A percentile compares a stretch with the other conserved stretches of the same genome.
Evolutionary conservation across 2,329 filamentous ascomycete genomes (phyloP).

Genomic region (Claviceps maximensis): DNA sequence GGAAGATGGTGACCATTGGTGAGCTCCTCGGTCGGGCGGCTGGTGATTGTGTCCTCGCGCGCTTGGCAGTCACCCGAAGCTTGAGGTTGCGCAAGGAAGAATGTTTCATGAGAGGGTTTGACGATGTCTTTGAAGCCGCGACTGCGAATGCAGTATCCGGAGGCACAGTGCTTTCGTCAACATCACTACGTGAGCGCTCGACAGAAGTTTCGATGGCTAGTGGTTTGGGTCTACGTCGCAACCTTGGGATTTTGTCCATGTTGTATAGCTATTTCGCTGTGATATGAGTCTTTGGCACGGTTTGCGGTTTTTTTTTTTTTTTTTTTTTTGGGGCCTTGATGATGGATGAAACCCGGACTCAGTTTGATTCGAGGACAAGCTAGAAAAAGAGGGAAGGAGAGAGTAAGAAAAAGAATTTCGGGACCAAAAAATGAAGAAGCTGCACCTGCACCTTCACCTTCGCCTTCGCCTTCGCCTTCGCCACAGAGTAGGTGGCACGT

Average conservation of each 20-base stretch:
- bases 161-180: conserved; percentile 11
- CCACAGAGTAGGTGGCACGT: neutral
- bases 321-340: neutral
- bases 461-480: neutral
- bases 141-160: neutral
- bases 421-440: too few relatives aligned
- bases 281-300: neutral
- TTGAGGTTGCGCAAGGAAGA: conserved; percentile 32
- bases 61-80: conserved; percentile 32
- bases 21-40: conserved; percentile 17
- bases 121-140: conserved; percentile 8
- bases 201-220: conserved; percentile 29
- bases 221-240: conserved; percentile 30
- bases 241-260: conserved; percentile 30
- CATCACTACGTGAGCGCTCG: conserved; percentile 19
- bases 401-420: neutral
- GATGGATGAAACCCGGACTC: neutral
- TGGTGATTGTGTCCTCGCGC: conserved; percentile 30
- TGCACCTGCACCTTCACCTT: too few relatives aligned
- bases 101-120: conserved; percentile 17
- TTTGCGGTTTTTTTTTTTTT: neutral
- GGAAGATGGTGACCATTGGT: conserved; percentile 19
- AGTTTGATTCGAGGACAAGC: neutral
- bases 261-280: neutral
- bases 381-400: too few relatives aligned